Base-by-base conservation (phyloP, 2,329 filamentous ascomycete species). In the Hymenoscyphus occultus region DNA sequence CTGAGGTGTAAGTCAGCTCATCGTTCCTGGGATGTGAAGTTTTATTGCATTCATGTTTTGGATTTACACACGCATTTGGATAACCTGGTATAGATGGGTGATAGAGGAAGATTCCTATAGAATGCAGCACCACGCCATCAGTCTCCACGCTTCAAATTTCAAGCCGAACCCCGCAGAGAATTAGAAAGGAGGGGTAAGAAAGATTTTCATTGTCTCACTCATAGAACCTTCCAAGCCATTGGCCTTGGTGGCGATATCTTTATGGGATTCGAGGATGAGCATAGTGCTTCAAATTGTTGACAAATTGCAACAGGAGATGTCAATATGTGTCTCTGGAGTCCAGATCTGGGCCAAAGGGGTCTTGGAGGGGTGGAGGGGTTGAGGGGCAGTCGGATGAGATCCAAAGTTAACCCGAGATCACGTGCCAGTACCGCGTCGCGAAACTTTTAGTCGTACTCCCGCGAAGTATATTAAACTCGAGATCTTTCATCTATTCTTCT, bases 11-110 rank as follows among this genome's bases (percentile, higher is more conserved):
- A 61, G 9, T 70, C 62, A 71, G 56, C 58, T 28, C 3, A 22
- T 22, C 10, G n/a, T 16, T 51, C 9, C 13, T 51, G n/a, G 45
- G 19, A 51, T 51, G 39, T 60, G 28, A 40, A 40, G 32, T 40
- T 57, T 42, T 39, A 40, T 32, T 9, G 51, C 51, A 39, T 28
- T 32, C 14, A 35, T 22, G 13, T 14, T 35, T 45, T 59, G 28
- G 35, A 14, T 60, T 42, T 59, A 72, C 83, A 74, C 87, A 93
- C 78, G 93, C 93, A 70, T 95, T 88, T 35, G 93, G 92, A 75
- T 96, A 96, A 66, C 90, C 89, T 0, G 92, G 86, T 70, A 97
- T 89, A 14, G 86, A 87, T 7, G 93, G 93, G 75, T 97, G 92
- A 78, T 93, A 97, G 75, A 96, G 76, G 78, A 93, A 96, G 75